Conservation (phyloP, 2,329 filamentous ascomycete species). For the Aspergillus phoenicis region DNA sequence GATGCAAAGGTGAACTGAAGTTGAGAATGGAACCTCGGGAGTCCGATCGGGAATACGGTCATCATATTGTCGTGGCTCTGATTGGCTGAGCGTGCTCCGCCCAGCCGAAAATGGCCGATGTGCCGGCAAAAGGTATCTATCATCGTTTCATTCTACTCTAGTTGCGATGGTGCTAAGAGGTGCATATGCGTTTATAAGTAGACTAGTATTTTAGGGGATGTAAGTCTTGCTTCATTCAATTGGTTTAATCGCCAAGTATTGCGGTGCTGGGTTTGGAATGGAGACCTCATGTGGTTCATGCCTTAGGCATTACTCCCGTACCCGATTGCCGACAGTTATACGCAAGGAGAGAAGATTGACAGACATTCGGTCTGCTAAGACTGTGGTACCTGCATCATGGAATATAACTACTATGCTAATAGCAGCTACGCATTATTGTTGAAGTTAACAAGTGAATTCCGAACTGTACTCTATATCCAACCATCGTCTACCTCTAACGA, state of each 20-base stretch:
- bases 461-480: neutral
- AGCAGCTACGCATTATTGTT: no score
- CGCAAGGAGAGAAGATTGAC: neutral
- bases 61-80: conserved; percentile 39
- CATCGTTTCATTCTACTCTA: no score
- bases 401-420: no score
- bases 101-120: conserved; percentile 45
- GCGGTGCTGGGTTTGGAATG: neutral
- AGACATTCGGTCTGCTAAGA: no score
- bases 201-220: no score
- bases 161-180: no score
- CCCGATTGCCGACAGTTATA: neutral
- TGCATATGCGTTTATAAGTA: no score
- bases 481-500: conserved; percentile 8
- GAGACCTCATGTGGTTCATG: neutral
- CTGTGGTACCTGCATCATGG: no score
- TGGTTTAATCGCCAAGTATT: neutral
- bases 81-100: conserved; percentile 39
- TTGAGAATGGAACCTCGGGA: conserved; percentile 41
- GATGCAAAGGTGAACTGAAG: conserved; percentile 26
- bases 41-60: conserved; percentile 42
- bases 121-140: conserved; percentile 17
- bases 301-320: neutral
- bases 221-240: neutral
- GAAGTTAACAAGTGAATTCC: neutral